Evolutionary conservation across 2,329 filamentous ascomycete genomes (phyloP).

Genomic region (Trichoderma breve): DNA sequence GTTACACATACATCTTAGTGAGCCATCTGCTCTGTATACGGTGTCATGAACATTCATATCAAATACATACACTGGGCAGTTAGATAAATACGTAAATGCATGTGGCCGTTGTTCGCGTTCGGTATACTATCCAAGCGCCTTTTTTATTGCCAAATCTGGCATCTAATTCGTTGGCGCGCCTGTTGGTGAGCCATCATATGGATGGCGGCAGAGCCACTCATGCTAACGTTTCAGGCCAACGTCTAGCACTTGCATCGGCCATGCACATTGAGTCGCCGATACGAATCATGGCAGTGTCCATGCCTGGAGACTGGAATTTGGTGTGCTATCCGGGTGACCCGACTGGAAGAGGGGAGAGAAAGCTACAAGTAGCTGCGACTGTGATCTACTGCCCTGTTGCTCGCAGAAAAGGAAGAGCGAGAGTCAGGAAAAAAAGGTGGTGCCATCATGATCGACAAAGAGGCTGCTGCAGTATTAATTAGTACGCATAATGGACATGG

Average conservation of each 20-base stretch:
- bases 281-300: background rate
- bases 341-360: background rate
- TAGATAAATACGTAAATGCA: background rate
- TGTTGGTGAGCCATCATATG: background rate
- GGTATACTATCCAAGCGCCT: too few species aligned
- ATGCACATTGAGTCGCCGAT: background rate
- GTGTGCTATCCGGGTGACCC: background rate
- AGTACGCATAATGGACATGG: background rate
- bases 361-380: background rate
- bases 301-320: background rate
- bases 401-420: background rate
- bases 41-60: background rate
- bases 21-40: background rate
- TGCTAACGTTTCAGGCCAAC: slow-evolving; percentile 5
- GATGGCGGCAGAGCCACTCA: background rate
- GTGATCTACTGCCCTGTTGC: too few species aligned
- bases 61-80: background rate
- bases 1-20: too few species aligned
- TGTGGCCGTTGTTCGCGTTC: background rate
- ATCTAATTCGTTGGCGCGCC: background rate
- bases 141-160: background rate
- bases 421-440: background rate
- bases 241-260: background rate
- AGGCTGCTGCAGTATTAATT: background rate
- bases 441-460: background rate